phyloP scores from a whole-genome alignment of 352 stramenopile genomes.

The Phytophthora pluvialis region DNA sequence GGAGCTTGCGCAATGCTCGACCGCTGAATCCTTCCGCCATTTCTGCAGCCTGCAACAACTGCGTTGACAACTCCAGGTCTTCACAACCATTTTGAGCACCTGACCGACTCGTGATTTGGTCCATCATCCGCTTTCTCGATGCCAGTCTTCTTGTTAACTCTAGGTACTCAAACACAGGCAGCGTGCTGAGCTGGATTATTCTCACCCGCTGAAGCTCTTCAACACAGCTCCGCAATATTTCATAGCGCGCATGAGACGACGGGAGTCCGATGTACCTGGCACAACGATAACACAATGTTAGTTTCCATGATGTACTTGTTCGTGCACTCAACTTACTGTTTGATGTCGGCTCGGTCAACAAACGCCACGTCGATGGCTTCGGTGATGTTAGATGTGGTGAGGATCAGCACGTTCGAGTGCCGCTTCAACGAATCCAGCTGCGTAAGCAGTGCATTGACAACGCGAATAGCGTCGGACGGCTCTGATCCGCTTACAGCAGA shows the following conservation, averaged over 20 bases:
- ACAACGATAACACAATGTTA: neutral
- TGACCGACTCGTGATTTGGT: slow-evolving; percentile 43
- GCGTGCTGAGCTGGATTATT: slow-evolving; percentile 48
- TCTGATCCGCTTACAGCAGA: slow-evolving; percentile 76
- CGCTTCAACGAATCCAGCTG: slow-evolving; percentile 87
- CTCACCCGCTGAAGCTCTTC: slow-evolving; percentile 80
- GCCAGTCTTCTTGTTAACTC: slow-evolving; percentile 31
- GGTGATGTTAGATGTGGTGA: slow-evolving; percentile 95
- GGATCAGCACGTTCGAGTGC: slow-evolving; percentile 90
- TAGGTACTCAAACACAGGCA: slow-evolving; percentile 33
- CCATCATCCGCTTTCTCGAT: slow-evolving; percentile 48
- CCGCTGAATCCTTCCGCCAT: slow-evolving; percentile 74
- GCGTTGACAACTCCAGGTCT: slow-evolving; percentile 37
- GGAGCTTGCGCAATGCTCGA: slow-evolving; percentile 81
- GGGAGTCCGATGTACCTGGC: slow-evolving; percentile 71
- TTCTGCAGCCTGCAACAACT: slow-evolving; percentile 51
- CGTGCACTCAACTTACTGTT: slow-evolving; percentile 64
- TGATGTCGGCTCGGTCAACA: slow-evolving; percentile 93
- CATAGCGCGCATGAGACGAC: slow-evolving; percentile 67
- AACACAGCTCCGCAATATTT: slow-evolving; percentile 86
- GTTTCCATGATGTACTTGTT: neutral
- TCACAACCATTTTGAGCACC: slow-evolving; percentile 11
- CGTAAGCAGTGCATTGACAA: slow-evolving; percentile 93
- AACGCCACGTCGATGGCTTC: slow-evolving; percentile 93
- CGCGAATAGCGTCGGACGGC: slow-evolving; percentile 91